A percentile compares a stretch with the other conserved stretches of the same genome.
phyloP scores from a whole-genome alignment of 805 yeast species.

The Saturnispora sanitii region DNA sequence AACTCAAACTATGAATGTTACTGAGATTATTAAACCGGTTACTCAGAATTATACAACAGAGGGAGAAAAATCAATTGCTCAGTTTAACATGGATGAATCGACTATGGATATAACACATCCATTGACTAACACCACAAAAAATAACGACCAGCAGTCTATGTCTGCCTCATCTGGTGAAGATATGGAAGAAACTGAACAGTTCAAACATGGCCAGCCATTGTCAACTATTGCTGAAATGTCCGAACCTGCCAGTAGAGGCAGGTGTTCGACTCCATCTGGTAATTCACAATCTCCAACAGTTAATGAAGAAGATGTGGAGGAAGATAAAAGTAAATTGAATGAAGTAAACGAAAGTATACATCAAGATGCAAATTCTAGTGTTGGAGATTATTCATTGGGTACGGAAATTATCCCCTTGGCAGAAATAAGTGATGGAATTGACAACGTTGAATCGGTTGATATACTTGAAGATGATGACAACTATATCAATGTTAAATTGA shows the following conservation, averaged over 20 bases:
- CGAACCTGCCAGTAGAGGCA: conserved; percentile 9
- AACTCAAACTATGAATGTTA: conserved; percentile 10
- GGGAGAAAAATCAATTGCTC: no score
- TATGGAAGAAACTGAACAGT: background rate
- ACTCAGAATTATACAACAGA: background rate
- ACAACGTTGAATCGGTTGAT: conserved; percentile 18
- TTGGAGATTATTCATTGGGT: conserved; percentile 14
- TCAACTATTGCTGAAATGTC: conserved; percentile 10
- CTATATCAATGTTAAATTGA: conserved; percentile 21
- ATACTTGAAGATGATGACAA: conserved; percentile 19
- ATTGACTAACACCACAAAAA: background rate
- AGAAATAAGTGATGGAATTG: conserved; percentile 20
- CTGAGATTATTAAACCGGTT: conserved; percentile 1
- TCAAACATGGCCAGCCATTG: no score
- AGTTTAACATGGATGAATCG: no score
- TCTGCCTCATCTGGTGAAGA: background rate
- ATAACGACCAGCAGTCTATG: no score
- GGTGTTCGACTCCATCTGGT: no score
- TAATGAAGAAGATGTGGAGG: no score
- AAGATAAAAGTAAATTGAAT: no score
- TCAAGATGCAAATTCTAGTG: conserved; percentile 7
- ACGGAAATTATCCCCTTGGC: conserved; percentile 26
- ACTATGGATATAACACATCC: background rate
- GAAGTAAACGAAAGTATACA: no score
- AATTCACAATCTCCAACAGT: no score